Base-by-base conservation (phyloP, 345 rosid species). In the Syzygium aromaticum region DNA sequence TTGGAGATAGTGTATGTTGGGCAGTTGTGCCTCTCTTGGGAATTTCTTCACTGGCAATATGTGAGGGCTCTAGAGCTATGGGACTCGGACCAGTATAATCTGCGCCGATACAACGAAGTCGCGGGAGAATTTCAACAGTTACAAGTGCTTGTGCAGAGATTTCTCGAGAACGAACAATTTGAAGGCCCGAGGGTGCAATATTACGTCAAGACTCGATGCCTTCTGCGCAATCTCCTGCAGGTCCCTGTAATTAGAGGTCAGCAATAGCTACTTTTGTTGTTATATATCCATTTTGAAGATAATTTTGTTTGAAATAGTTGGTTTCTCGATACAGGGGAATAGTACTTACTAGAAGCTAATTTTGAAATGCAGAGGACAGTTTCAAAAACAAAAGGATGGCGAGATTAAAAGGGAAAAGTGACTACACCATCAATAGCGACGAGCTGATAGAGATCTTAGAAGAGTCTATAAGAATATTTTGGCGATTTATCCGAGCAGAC, bases 11-110 rank as follows among this genome's bases (percentile, higher is more conserved):
- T 96, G 7, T 98, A 98, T 85, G 99, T 96, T n/a, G 99, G 99
- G 80, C 99, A 98, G 78, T 82, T 96, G 93, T 98, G 99, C 93
- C 96, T 98, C 54, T 94, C 99, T 1, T 98, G 99, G 99, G 99
- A 98, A 87, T 94, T 96, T 82, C 99, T 98, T 82, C 96, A 96
- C 80, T 98, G 99, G 99, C 98, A 98, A 90, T 98, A 95, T 52
- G 94, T 92, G 52, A 98, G 94, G 88, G 93, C 98, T 6, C 86
- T 96, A 51, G 94, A 95, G 85, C 87, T 96, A 53, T 93, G 96
- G 86, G 96, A 95, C 57, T 93, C 98, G 1, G 99, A 98, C 86
- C 93, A 90, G 8, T 90, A 89, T n/a, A 90, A 93, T 22, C 84
- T 87, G 23, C 93, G 92, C 14, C 88, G 91, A 12, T 96, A 95